These are phyloP conservation scores for Hygrophila difformis DNA, from an alignment of 257 asterid genomes.

Conservation along the genomic window DNA sequence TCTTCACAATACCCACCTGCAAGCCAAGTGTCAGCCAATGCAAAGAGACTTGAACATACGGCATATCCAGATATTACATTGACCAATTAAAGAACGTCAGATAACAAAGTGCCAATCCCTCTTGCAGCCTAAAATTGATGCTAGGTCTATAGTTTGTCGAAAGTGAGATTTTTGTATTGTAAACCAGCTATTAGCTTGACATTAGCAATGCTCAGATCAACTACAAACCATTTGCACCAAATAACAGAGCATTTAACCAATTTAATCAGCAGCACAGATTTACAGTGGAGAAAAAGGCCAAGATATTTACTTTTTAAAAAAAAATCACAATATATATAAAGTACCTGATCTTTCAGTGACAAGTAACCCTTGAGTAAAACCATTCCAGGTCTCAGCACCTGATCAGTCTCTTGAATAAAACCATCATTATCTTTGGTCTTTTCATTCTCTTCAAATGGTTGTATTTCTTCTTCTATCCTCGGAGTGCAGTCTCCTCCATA, in stretches of 20 bases:
- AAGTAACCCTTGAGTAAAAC: conserved; percentile 39
- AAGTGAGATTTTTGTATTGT: too few species aligned
- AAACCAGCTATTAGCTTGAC: too few species aligned
- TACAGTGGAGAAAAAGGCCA: too few species aligned
- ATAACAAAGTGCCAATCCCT: too few species aligned
- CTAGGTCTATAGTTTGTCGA: background rate
- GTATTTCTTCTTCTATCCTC: background rate
- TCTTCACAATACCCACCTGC: conserved; percentile 38
- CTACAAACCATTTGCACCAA: too few species aligned
- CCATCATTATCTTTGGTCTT: conserved; percentile 2
- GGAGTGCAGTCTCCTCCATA: background rate
- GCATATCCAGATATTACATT: background rate
- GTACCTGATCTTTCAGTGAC: conserved; percentile 43
- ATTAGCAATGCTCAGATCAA: too few species aligned
- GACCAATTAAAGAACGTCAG: background rate
- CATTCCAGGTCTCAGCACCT: conserved; percentile 63
- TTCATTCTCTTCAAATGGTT: conserved; percentile 17
- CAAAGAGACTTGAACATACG: background rate
- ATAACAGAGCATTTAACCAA: background rate
- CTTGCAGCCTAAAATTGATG: background rate
- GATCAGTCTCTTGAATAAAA: conserved; percentile 14
- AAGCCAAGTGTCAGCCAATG: conserved; percentile 5
- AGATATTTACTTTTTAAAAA: background rate
- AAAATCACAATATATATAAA: background rate
- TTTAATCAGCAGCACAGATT: background rate